phyloP scores from a whole-genome alignment of 108 stramenopile genomes.

The Stephanodiscus minutulus region DNA sequence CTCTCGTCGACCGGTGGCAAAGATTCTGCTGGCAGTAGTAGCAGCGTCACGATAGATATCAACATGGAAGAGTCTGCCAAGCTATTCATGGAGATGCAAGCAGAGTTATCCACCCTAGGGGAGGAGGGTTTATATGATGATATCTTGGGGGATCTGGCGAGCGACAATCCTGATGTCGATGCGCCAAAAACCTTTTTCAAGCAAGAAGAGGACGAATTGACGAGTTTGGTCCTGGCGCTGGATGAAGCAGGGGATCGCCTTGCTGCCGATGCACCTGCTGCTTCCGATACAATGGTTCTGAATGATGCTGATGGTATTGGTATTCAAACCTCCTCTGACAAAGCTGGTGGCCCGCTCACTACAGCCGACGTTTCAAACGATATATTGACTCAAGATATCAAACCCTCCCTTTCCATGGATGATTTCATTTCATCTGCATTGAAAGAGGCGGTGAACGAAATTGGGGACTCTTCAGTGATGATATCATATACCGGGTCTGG shows the following conservation, averaged over 20 bases:
- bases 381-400: slow-evolving; percentile 34
- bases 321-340: neutral
- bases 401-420: slow-evolving; percentile 35
- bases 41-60: neutral
- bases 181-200: slow-evolving; percentile 2
- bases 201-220: slow-evolving; percentile 13
- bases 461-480: slow-evolving; percentile 21
- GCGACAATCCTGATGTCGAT: slow-evolving; percentile 6
- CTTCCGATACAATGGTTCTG: slow-evolving; percentile 5
- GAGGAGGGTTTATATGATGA: slow-evolving; percentile 33
- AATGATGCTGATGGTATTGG: slow-evolving; percentile 48
- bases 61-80: slow-evolving; percentile 20
- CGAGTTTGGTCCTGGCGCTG: slow-evolving; percentile 22
- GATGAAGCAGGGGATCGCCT: slow-evolving; percentile 15
- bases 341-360: slow-evolving; percentile 11
- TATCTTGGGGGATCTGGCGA: slow-evolving; percentile 27
- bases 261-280: neutral
- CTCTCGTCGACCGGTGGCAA: slow-evolving; percentile 1
- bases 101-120: slow-evolving; percentile 21
- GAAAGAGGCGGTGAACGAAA: slow-evolving; percentile 32
- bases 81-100: slow-evolving; percentile 35
- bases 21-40: neutral
- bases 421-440: slow-evolving; percentile 41
- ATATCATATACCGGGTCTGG: slow-evolving; percentile 2
- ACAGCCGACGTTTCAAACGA: slow-evolving; percentile 44